phyloP scores from a whole-genome alignment of 2,329 filamentous ascomycete species.

The Aspergillus viridinutans region DNA sequence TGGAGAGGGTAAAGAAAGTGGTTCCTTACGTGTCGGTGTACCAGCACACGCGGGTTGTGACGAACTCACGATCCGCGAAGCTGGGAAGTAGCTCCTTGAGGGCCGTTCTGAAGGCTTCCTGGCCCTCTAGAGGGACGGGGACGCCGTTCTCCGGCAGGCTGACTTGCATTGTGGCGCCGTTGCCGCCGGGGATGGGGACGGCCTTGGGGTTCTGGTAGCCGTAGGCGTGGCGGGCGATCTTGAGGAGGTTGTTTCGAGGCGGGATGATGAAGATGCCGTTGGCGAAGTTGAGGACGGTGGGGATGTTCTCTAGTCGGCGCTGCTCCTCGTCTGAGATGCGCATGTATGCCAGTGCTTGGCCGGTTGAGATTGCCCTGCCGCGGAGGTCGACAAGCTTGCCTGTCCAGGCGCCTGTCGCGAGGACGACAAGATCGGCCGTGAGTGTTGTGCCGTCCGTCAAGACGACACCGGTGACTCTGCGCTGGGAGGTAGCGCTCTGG shows the following conservation, averaged over 20 bases:
- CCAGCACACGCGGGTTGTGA: slow-evolving; percentile 65
- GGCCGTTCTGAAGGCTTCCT: slow-evolving; percentile 57
- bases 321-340: slow-evolving; percentile 70
- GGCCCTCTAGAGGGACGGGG: slow-evolving; percentile 52
- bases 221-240: slow-evolving; percentile 65
- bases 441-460: slow-evolving; percentile 50
- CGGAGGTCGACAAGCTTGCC: slow-evolving; percentile 70
- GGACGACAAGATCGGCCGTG: slow-evolving; percentile 66
- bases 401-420: slow-evolving; percentile 87
- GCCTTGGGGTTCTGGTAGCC: slow-evolving; percentile 54
- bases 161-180: slow-evolving; percentile 28
- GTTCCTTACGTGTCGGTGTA: slow-evolving; percentile 62
- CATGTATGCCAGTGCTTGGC: slow-evolving; percentile 76
- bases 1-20: not conserved
- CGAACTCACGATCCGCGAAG: slow-evolving; percentile 58
- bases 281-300: slow-evolving; percentile 54
- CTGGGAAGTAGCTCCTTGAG: slow-evolving; percentile 59
- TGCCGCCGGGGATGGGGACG: slow-evolving; percentile 23
- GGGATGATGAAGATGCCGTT: slow-evolving; percentile 55
- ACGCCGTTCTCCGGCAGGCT: slow-evolving; percentile 37
- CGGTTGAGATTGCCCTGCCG: slow-evolving; percentile 73
- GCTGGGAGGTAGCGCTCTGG: slow-evolving; percentile 1
- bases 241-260: slow-evolving; percentile 55
- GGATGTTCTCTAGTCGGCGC: slow-evolving; percentile 58
- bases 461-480: slow-evolving; percentile 44